Evolutionary conservation across 2,329 filamentous ascomycete genomes (phyloP).

Genomic region (Stagonosporopsis tanaceti): DNA sequence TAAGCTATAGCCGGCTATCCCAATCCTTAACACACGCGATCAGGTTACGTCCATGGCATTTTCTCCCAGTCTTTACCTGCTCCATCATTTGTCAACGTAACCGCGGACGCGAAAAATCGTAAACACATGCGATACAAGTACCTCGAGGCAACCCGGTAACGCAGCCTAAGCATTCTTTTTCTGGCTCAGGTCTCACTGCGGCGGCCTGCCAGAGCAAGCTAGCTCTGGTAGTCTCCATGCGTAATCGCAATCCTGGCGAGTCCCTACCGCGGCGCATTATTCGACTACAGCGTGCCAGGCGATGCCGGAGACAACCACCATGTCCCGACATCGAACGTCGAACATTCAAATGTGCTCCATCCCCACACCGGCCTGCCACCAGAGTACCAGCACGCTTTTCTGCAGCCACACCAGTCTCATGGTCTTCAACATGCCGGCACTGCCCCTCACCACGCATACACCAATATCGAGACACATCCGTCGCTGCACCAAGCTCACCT

Average conservation of each 20-base stretch:
- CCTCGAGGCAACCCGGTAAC: conserved; percentile 43
- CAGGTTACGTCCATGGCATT: conserved; percentile 38
- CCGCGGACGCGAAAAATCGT: conserved; percentile 47
- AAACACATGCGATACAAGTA: conserved; percentile 53
- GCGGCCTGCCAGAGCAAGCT: conserved; percentile 58
- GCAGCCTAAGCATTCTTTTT: conserved; percentile 50
- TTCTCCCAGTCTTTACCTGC: conserved; percentile 46
- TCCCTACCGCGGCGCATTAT: conserved; percentile 56
- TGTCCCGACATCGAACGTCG: conserved; percentile 53
- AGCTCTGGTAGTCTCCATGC: conserved; percentile 61
- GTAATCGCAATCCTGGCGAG: conserved; percentile 60
- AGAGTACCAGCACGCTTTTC: conserved; percentile 48
- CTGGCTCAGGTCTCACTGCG: conserved; percentile 54
- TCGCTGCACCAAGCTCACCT: conserved; percentile 47
- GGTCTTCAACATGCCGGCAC: conserved; percentile 49
- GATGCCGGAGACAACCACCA: conserved; percentile 53
- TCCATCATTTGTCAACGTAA: conserved; percentile 54
- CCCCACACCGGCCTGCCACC: conserved; percentile 47
- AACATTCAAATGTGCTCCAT: conserved; percentile 52
- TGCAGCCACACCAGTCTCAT: conserved; percentile 50
- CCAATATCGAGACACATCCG: conserved; percentile 50
- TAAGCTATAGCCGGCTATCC: conserved; percentile 50
- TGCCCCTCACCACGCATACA: conserved; percentile 48
- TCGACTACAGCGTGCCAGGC: conserved; percentile 56
- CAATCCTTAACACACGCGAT: conserved; percentile 50